Evolutionary conservation across 352 stramenopile species (phyloP).

Genomic region (Pythium volutum): DNA sequence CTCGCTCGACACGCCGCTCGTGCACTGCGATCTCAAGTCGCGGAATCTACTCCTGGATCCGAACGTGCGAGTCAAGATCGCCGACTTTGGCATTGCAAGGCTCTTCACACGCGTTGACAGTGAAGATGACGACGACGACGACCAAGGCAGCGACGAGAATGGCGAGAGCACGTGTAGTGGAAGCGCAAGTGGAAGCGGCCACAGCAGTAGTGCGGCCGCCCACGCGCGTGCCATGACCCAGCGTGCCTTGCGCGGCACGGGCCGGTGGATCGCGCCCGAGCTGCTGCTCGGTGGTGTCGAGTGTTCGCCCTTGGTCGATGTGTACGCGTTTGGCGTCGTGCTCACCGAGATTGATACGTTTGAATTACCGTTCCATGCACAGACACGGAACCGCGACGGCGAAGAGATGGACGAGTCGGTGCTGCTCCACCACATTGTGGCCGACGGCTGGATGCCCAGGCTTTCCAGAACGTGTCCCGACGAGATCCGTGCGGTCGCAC

Average conservation of each 20-base stretch:
- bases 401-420: constrained; percentile 36
- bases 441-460: constrained; percentile 43
- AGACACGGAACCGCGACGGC: constrained; percentile 20
- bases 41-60: constrained; percentile 61
- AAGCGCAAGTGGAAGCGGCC: neutral
- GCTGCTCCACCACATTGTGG: constrained; percentile 50
- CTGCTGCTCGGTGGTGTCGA: constrained; percentile 48
- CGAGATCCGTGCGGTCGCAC: constrained; percentile 39
- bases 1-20: constrained; percentile 43
- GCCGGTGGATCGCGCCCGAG: constrained; percentile 61
- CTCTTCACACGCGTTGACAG: neutral
- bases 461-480: constrained; percentile 48
- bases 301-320: constrained; percentile 47
- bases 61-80: constrained; percentile 58
- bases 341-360: constrained; percentile 54
- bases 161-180: neutral
- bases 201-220: neutral
- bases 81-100: constrained; percentile 64
- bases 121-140: neutral
- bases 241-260: constrained; percentile 45
- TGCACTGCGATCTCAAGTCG: constrained; percentile 74
- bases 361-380: constrained; percentile 43
- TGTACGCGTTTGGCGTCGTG: constrained; percentile 63
- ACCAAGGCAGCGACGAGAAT: constrained; percentile 15
- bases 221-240: constrained; percentile 19